Base-by-base conservation (phyloP, 225 moss, liverwort and hornwort genomes). In the Straminergon stramineum region DNA sequence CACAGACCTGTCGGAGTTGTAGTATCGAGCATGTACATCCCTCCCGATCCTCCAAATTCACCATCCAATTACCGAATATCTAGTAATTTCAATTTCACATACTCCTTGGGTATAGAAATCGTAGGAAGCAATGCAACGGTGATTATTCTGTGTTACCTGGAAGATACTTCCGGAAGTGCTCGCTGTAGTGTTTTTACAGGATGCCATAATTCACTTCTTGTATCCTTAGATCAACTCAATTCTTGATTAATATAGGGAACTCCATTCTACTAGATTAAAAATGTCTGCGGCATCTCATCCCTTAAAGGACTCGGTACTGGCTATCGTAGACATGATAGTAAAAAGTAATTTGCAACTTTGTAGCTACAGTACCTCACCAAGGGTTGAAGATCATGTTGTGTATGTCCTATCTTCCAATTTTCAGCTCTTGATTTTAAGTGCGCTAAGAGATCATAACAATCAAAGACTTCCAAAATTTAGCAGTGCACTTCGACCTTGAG, bases 181-280 rank as follows among this genome's bases (percentile, higher is more conserved):
- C 90, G 83, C 77, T 94, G 94, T 90, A 94, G 94, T 82, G 91
- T 87, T 83, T 95, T 91, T 39, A 84, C 11, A n/a, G 20, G 86
- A 84, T 93, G 92, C 92, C 93, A 93, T n/a, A n/a, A n/a, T 62
- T 92, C 91, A 58, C 93, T 92, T 81, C 82, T 93, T 88, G 94
- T 87, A 89, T 96, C 94, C 96, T 97, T 89, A 35, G 23, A 61
- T 67, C 63, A 84, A 77, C 21, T 8, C 75, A 68, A 76, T 31
- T 53, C 10, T 35, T 85, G 39, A 37, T 84, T 28, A 80, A 43
- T 41, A 51, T 23, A 60, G 9, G 13, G 28, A 71, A 71, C 34
- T 77, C 58, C 30, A 45, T 74, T 63, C 58, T 84, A 75, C 9
- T 27, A 39, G 39, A 77, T 58, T 60, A 5, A n/a, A 60, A 76